Base-by-base conservation (phyloP, 2,329 filamentous ascomycete species). In the Alternaria tenuissima region DNA sequence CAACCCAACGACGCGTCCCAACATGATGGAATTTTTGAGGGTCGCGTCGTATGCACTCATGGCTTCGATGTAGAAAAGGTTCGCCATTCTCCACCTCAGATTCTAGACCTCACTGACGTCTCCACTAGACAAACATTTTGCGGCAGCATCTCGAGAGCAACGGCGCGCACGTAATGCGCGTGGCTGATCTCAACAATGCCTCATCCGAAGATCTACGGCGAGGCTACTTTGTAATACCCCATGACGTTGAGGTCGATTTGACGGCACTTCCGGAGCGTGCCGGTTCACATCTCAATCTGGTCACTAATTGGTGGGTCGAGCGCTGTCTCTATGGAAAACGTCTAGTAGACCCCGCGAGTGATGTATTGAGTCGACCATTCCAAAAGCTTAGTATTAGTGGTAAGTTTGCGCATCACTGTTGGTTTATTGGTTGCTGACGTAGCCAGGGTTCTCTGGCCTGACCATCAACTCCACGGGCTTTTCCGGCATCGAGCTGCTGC, bases 271-370 rank as follows among this genome's bases (percentile, higher is more conserved):
- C 79, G 64, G 71, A 70, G 49, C 62, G 66, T 22, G 78, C 81
- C 63, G 81, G 68, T 52, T 54, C 61, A 52, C 48, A 56, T 44
- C 52, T 76, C 42, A 66, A 54, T 53, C 54, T 83, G 55, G 88
- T 96, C 32, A 98, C 93, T 11, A 93, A 97, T 74, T 96, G 95
- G 84, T 99, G 94, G 86, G 85, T 99, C 53, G 95, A 99, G 79
- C 88, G 88, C 48, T 98, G 94, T 75, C 82, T 99, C 39, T 89
- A 94, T 74, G 87, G 87, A 64, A 95, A 92, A 77, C 81, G 80
- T 26, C 86, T 94, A 68, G 83, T 92, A 47, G 82, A 90, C 30
- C 92, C 93, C 5, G 81, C 83, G 52, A 83, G 87, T 5, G 88
- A 95, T 74, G 84, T 91, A 41, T 85, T 96, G 24, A 93, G 92